Conservation (phyloP, 2,329 filamentous ascomycete genomes). For the Plectosphaerella sp. region DNA sequence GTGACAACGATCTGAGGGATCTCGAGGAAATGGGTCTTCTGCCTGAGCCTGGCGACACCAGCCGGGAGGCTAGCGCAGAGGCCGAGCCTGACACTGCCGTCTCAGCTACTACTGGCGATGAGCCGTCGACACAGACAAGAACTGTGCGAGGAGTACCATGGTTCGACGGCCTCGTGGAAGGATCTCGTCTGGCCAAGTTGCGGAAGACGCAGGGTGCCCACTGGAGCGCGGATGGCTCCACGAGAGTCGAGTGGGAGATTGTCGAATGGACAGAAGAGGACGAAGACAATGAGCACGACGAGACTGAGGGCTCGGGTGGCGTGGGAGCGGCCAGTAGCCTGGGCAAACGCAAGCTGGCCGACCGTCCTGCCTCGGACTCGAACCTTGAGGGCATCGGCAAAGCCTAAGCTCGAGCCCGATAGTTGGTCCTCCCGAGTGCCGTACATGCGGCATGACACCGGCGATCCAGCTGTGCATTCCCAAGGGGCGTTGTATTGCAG, state of each 20-base stretch:
- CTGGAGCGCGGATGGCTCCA: constrained; percentile 55
- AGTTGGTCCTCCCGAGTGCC: too few species aligned
- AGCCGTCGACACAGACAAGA: neutral
- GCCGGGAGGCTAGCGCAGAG: constrained; percentile 9
- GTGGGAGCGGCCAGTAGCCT: constrained; percentile 31
- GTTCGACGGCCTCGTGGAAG: constrained; percentile 79
- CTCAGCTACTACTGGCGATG: constrained; percentile 4
- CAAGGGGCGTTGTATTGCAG: too few species aligned
- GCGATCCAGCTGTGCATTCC: too few species aligned
- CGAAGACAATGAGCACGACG: constrained; percentile 31
- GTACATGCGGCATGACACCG: too few species aligned
- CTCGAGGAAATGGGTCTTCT: constrained; percentile 74
- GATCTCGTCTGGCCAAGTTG: constrained; percentile 66
- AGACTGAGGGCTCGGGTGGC: constrained; percentile 21
- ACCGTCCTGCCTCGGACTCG: constrained; percentile 26
- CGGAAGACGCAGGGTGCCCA: constrained; percentile 54
- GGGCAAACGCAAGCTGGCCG: constrained; percentile 50
- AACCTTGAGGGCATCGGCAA: constrained; percentile 2
- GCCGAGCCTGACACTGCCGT: neutral
- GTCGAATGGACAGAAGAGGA: constrained; percentile 62
- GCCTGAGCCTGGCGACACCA: constrained; percentile 35
- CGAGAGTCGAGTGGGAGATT: constrained; percentile 78
- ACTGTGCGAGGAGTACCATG: constrained; percentile 68
- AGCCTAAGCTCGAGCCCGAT: too few species aligned
- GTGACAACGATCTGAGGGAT: constrained; percentile 64